Percentiles rank a stretch among this genome's conserved stretches.
phyloP scores from a whole-genome alignment of 805 yeast genomes.

The Ogataea wickerhamii region DNA sequence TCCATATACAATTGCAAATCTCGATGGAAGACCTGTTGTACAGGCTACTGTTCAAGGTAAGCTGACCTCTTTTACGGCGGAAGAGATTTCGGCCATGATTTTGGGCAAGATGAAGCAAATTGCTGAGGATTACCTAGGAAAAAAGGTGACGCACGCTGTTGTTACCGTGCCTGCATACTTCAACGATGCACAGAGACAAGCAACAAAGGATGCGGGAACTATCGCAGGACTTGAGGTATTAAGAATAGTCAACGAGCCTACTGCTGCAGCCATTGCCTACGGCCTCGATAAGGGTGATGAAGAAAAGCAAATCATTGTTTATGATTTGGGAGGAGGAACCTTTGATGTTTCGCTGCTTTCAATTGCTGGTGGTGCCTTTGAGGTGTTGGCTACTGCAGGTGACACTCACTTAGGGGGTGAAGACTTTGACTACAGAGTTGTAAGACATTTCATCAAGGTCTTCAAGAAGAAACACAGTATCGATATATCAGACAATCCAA shows the following conservation, averaged over 20 bases:
- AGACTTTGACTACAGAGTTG: slow-evolving; percentile 76
- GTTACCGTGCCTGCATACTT: slow-evolving; percentile 93
- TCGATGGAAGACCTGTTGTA: slow-evolving; percentile 82
- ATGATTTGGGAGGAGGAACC: slow-evolving; percentile 98
- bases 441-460: slow-evolving; percentile 79
- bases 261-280: slow-evolving; percentile 97
- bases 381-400: slow-evolving; percentile 79
- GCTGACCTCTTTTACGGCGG: slow-evolving; percentile 82
- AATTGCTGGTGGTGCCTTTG: slow-evolving; percentile 77
- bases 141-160: slow-evolving; percentile 81
- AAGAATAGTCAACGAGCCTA: slow-evolving; percentile 90
- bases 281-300: slow-evolving; percentile 81
- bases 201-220: slow-evolving; percentile 90
- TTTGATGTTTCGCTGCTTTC: slow-evolving; percentile 78
- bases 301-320: slow-evolving; percentile 87
- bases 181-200: slow-evolving; percentile 93
- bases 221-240: slow-evolving; percentile 86
- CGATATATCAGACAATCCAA: slow-evolving; percentile 75
- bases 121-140: slow-evolving; percentile 88
- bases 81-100: slow-evolving; percentile 92
- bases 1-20: slow-evolving; percentile 78
- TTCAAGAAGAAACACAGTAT: slow-evolving; percentile 91
- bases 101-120: slow-evolving; percentile 87
- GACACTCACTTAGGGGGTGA: slow-evolving; percentile 85
- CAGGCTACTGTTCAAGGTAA: slow-evolving; percentile 89